phyloP scores from a whole-genome alignment of 148 eudicot species.

The Pouteria glomerata region DNA sequence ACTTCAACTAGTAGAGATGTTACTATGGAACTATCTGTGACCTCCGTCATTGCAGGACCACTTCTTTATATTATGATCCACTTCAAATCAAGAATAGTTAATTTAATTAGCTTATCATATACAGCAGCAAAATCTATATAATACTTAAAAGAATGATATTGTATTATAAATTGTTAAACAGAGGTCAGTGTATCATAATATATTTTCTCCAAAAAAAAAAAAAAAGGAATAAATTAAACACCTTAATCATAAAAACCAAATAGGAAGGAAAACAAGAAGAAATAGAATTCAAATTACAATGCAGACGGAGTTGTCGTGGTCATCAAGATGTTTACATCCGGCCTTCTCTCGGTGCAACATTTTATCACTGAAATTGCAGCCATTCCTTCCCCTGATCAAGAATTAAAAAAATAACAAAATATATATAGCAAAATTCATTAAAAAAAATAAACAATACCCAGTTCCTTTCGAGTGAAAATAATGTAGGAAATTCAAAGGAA shows the following conservation, averaged over 20 bases:
- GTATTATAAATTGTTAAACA: not conserved
- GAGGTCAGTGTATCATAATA: not conserved
- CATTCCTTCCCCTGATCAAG: slow-evolving; percentile 60
- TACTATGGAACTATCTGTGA: not conserved
- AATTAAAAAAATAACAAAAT: not conserved
- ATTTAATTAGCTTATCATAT: not conserved
- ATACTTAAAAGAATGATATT: not conserved
- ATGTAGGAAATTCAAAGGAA: not conserved
- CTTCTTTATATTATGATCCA: not conserved
- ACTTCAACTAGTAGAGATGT: not conserved
- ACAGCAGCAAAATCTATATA: not conserved
- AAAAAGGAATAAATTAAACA: not conserved
- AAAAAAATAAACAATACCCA: not conserved
- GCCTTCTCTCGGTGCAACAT: slow-evolving; percentile 47
- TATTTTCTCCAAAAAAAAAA: not conserved
- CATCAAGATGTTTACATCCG: slow-evolving; percentile 62
- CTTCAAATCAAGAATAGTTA: not conserved
- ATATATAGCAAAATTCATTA: not conserved
- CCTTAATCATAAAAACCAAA: no score
- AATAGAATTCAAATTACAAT: slow-evolving; percentile 37
- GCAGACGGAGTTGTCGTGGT: slow-evolving; percentile 60
- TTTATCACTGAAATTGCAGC: slow-evolving; percentile 62
- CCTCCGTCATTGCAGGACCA: not conserved
- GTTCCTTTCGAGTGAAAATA: not conserved
- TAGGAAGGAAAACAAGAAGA: not conserved